phyloP scores from a whole-genome alignment of 2,329 filamentous ascomycete species.

The Beauveria sp. region DNA sequence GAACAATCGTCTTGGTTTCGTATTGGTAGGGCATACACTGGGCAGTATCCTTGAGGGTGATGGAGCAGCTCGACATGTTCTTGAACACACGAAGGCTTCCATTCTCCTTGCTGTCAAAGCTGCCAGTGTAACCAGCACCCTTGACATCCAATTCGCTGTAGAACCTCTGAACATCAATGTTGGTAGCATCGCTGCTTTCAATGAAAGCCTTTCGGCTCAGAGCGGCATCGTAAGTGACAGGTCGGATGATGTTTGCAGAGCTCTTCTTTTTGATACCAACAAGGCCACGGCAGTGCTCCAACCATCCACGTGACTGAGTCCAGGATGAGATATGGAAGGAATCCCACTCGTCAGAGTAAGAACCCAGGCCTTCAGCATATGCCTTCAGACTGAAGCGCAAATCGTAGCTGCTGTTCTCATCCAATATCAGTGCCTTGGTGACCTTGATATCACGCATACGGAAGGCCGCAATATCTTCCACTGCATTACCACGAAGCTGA shows the following conservation, averaged over 20 bases:
- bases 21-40: conserved; percentile 36
- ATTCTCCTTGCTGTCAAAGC: conserved; percentile 16
- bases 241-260: conserved; percentile 14
- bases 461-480: conserved; percentile 16
- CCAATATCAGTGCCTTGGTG: conserved; percentile 21
- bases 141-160: conserved; percentile 20
- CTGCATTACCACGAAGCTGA: conserved; percentile 16
- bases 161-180: conserved; percentile 16
- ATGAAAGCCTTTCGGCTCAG: conserved; percentile 12
- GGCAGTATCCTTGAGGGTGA: conserved; percentile 36
- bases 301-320: conserved; percentile 44
- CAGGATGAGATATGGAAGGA: conserved; percentile 51
- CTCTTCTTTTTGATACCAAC: conserved; percentile 29
- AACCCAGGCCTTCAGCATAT: conserved; percentile 22
- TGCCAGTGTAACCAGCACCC: conserved; percentile 21
- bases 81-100: conserved; percentile 13
- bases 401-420: conserved; percentile 20
- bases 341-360: conserved; percentile 39
- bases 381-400: conserved; percentile 18
- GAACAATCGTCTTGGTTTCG: conserved; percentile 36
- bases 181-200: not conserved
- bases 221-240: conserved; percentile 15
- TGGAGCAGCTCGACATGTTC: conserved; percentile 17
- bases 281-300: conserved; percentile 50
- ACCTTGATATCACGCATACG: conserved; percentile 21